phyloP scores from a whole-genome alignment of 345 rosid species.

The Rhizophora apiculata region DNA sequence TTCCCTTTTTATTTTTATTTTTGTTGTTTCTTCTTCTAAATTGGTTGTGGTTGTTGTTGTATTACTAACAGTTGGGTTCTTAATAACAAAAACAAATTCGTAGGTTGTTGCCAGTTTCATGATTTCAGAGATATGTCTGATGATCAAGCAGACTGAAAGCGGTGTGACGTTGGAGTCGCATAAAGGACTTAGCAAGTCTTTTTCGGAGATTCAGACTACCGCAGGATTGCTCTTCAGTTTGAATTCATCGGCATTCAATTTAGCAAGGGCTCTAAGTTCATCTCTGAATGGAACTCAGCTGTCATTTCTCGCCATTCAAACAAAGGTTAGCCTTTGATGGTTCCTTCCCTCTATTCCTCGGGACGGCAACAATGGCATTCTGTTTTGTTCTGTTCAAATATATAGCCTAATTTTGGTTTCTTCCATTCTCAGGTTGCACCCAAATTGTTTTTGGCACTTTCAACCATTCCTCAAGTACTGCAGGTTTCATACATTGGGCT shows the following conservation, averaged over 20 bases:
- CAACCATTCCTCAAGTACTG: slow-evolving; percentile 25
- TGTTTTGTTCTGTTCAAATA: neutral
- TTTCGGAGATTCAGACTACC: slow-evolving; percentile 27
- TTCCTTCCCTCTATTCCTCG: neutral
- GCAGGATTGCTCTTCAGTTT: slow-evolving; percentile 22
- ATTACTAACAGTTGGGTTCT: neutral
- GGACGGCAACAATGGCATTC: neutral
- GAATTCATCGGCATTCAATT: slow-evolving; percentile 31
- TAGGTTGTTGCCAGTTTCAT: slow-evolving; percentile 27
- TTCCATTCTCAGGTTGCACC: slow-evolving; percentile 37
- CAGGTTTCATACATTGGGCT: slow-evolving; percentile 32
- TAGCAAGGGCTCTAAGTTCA: slow-evolving; percentile 33
- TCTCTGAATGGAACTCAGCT: slow-evolving; percentile 31
- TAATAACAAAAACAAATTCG: neutral
- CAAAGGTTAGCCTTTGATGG: slow-evolving; percentile 17
- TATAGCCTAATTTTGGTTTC: neutral
- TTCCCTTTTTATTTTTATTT: neutral
- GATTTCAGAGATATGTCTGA: slow-evolving; percentile 13
- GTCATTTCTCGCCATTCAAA: slow-evolving; percentile 24
- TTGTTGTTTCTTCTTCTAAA: neutral
- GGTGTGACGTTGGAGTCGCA: slow-evolving; percentile 2
- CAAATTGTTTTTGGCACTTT: slow-evolving; percentile 31
- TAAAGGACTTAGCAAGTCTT: slow-evolving; percentile 1
- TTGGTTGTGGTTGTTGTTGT: neutral
- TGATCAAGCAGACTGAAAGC: slow-evolving; percentile 16